These are phyloP conservation scores for Theileria parva DNA, from an alignment of 169 alveolate genomes.

Conservation along the genomic window DNA sequence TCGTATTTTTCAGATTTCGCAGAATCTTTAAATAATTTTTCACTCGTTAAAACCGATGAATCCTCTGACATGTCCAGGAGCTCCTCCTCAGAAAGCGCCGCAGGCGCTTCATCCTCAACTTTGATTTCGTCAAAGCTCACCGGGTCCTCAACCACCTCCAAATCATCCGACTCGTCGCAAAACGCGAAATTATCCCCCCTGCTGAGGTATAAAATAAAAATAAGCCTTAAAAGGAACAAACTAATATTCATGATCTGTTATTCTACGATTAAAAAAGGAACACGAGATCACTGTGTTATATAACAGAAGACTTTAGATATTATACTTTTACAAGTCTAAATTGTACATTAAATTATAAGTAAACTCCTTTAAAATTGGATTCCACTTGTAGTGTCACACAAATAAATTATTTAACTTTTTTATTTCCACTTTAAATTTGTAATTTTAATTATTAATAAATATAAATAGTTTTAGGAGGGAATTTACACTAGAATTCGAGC, in stretches of 20 bases:
- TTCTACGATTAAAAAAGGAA: background rate
- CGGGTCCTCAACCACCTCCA: constrained; percentile 7
- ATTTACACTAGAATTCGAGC: no score
- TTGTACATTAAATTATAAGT: no score
- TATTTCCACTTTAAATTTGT: no score
- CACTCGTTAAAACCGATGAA: constrained; percentile 36
- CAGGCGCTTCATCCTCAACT: background rate
- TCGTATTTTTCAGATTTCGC: constrained; percentile 74
- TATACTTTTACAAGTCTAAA: no score
- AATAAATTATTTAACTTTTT: no score
- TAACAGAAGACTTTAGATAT: no score
- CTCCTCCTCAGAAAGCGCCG: constrained; percentile 40
- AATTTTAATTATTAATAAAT: no score
- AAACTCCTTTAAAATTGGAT: no score
- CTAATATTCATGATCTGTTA: background rate
- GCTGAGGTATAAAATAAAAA: background rate
- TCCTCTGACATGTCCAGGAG: constrained; percentile 39
- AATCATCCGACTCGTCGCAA: background rate
- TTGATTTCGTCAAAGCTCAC: background rate
- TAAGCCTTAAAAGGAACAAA: background rate
- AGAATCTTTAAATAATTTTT: constrained; percentile 48
- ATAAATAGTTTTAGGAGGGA: no score
- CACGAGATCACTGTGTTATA: background rate
- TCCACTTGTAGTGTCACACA: no score
- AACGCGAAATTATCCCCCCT: background rate